phyloP scores from a whole-genome alignment of 805 yeast genomes.

The Grigorovia humatica region DNA sequence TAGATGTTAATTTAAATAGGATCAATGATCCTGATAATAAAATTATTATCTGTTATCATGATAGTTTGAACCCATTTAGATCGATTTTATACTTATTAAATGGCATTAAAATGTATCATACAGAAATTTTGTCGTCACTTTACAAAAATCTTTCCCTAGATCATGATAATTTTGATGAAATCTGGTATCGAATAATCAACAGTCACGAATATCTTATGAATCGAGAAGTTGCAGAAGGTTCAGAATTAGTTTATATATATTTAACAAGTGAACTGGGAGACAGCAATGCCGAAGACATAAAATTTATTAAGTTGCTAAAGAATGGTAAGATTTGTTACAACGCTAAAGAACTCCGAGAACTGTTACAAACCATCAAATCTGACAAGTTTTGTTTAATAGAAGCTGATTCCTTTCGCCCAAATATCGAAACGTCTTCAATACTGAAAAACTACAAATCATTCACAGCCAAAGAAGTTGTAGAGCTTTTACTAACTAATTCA shows the following conservation, averaged over 20 bases:
- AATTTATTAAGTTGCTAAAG: neutral
- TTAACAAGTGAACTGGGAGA: neutral
- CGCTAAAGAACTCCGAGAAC: neutral
- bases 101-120: neutral
- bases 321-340: neutral
- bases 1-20: neutral
- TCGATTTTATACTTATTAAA: neutral
- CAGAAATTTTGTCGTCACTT: neutral
- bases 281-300: neutral
- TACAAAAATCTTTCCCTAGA: neutral
- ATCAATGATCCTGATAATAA: neutral
- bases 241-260: neutral
- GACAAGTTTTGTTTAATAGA: neutral
- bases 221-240: neutral
- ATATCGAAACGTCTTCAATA: neutral
- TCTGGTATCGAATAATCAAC: neutral
- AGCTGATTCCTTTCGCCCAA: neutral
- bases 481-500: neutral
- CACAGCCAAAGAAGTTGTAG: neutral
- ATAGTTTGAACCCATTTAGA: neutral
- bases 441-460: neutral
- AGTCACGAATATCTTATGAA: neutral
- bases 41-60: neutral
- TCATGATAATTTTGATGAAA: constrained; percentile 1
- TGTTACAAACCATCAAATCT: neutral